Base-by-base conservation (phyloP, 441 rosid genomes). In the Populus tomentosa region DNA sequence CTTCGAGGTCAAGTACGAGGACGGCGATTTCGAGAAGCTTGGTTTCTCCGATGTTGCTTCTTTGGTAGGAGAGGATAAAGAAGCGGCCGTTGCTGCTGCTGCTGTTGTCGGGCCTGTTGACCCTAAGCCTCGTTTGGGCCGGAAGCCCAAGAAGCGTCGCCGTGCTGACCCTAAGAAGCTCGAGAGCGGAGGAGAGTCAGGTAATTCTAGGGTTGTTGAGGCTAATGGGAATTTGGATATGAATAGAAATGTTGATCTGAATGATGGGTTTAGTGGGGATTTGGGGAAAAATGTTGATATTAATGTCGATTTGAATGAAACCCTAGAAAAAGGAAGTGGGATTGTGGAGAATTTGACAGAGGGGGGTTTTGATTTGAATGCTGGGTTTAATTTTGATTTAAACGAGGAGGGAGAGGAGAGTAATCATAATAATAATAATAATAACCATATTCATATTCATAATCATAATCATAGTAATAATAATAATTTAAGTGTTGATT, bases 21-120 rank as follows among this genome's bases (percentile, higher is more conserved):
- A 83, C 78, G 98, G 97, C 7, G 75, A 84, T 82, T 82, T 87
- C 64, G 96, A 93, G 90, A 86, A 88, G 82, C 84, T 90, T 65
- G 87, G 77, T 33, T 77, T 86, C 71, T 74, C 80, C 5, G 88
- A 88, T 75, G 89, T 90, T 2, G 80, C 71, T 77, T 72, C 88
- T 65, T 62, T 86, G 81, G 75, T 28, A 1, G 80, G 64, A 56
- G 70, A 23, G 46, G 84, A 67, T 13, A 67, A 78, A 62, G 70
- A 30, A 30, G 69, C 69, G 16, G 69, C 20, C 18, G 69, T 10
- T 14, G 35, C 69, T 24, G 80, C 80, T 50, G 30, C 30, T 28
- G 30, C 30, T 28, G 30, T 71, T 70, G 82, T 38, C 42, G 42
- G 7, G 56, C 56, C 18, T 46, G 20, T 65, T 40, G 83, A 75